These are phyloP conservation scores for Galerina sulciceps DNA, from an alignment of 768 basidiomycete species.

Conservation along the genomic window DNA sequence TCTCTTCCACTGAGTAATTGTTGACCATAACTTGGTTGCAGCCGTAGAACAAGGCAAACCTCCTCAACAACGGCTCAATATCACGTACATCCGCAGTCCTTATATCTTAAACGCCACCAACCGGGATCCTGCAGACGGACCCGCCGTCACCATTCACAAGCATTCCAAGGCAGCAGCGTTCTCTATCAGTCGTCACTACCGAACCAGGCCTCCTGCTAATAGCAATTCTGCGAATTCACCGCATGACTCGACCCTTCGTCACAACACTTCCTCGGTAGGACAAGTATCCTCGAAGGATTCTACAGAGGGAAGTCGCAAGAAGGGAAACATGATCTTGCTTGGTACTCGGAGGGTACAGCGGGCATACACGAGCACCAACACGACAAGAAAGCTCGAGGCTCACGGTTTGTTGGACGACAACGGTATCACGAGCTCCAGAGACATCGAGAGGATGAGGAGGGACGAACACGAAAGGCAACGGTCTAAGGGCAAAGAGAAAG, in stretches of 20 bases:
- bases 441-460: conserved; percentile 35
- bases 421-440: conserved; percentile 31
- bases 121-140: conserved; percentile 50
- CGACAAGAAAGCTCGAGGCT: conserved; percentile 67
- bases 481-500: conserved; percentile 17
- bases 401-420: conserved; percentile 67
- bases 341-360: conserved; percentile 79
- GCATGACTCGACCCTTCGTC: conserved; percentile 7
- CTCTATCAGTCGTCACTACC: conserved; percentile 74
- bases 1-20: neutral
- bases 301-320: conserved; percentile 26
- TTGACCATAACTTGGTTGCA: conserved; percentile 18
- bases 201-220: conserved; percentile 15
- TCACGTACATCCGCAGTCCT: conserved; percentile 58
- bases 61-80: conserved; percentile 69
- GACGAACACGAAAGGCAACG: conserved; percentile 22
- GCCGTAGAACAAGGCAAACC: conserved; percentile 58
- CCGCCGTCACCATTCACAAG: conserved; percentile 75
- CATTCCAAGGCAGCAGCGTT: conserved; percentile 82
- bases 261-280: conserved; percentile 11
- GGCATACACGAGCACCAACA: conserved; percentile 76
- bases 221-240: neutral
- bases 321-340: conserved; percentile 59
- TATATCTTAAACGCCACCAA: conserved; percentile 33
- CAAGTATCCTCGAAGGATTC: conserved; percentile 28